Evolutionary conservation across 176 grass and related monocot species (phyloP).

Genomic region (Saccharum officinarum): DNA sequence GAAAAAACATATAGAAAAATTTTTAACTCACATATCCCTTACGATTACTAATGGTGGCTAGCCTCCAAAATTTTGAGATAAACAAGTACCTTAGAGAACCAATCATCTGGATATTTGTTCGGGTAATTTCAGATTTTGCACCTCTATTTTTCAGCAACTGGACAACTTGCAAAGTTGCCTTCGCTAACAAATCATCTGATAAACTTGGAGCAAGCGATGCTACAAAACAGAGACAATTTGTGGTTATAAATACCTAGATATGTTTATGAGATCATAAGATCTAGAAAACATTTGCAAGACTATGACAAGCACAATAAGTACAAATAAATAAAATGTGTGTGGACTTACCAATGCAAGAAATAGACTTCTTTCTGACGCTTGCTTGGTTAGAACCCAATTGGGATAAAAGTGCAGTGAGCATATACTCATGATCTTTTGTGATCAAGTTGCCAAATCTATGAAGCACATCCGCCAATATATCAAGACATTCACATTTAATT

Average conservation of each 20-base stretch:
- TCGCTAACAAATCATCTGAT: constrained; percentile 91
- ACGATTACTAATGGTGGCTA: background rate
- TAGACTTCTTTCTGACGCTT: constrained; percentile 90
- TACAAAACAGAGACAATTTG: constrained; percentile 29
- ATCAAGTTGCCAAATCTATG: constrained; percentile 89
- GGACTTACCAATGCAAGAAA: constrained; percentile 84
- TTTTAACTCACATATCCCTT: background rate
- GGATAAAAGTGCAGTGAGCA: constrained; percentile 71
- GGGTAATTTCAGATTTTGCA: constrained; percentile 75
- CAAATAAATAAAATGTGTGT: background rate
- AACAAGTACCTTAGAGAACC: constrained; percentile 89
- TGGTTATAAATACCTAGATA: background rate
- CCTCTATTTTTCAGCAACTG: constrained; percentile 72
- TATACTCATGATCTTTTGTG: constrained; percentile 78
- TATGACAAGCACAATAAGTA: background rate
- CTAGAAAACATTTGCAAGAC: background rate
- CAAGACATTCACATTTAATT: constrained; percentile 94
- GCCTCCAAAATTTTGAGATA: constrained; percentile 6
- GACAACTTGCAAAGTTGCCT: constrained; percentile 77
- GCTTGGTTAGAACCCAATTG: constrained; percentile 87
- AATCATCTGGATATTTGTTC: constrained; percentile 99
- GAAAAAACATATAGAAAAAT: background rate
- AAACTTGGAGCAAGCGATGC: constrained; percentile 91
- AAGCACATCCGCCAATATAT: constrained; percentile 91
- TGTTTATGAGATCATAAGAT: background rate